phyloP scores from a whole-genome alignment of 345 rosid species.

The Syzygium oleosum region DNA sequence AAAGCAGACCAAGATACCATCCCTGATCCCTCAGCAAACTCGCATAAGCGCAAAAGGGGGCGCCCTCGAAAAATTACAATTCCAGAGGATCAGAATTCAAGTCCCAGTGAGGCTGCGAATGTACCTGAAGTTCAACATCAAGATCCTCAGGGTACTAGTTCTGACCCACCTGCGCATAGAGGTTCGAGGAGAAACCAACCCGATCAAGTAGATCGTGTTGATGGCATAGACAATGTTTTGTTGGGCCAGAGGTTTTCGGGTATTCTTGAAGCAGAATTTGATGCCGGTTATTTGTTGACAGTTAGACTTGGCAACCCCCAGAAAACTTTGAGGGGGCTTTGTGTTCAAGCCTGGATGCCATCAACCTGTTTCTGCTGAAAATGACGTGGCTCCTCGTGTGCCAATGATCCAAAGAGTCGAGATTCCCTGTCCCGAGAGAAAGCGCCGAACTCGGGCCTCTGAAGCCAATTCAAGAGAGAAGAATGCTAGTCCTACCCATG shows the following conservation, averaged over 20 bases:
- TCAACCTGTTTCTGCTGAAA: slow-evolving; percentile 48
- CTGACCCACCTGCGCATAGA: slow-evolving; percentile 9
- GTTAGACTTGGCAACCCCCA: slow-evolving; percentile 58
- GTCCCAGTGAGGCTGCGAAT: background rate
- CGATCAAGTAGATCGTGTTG: background rate
- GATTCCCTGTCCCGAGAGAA: slow-evolving; percentile 30
- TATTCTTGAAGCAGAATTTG: slow-evolving; percentile 60
- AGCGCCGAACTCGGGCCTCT: background rate
- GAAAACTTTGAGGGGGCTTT: slow-evolving; percentile 55
- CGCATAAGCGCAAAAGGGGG: slow-evolving; percentile 59
- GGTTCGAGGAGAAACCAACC: background rate
- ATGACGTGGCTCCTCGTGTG: slow-evolving; percentile 66
- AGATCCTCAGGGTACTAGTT: slow-evolving; percentile 14
- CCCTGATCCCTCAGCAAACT: slow-evolving; percentile 27
- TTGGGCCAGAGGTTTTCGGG: slow-evolving; percentile 72
- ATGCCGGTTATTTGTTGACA: slow-evolving; percentile 74
- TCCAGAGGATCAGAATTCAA: background rate
- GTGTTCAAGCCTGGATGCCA: slow-evolving; percentile 70
- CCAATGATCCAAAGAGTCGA: slow-evolving; percentile 52
- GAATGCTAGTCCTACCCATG: background rate
- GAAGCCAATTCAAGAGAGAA: background rate
- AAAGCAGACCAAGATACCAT: slow-evolving; percentile 32
- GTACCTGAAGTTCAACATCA: slow-evolving; percentile 11
- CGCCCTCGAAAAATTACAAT: slow-evolving; percentile 61
- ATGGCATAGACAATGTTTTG: slow-evolving; percentile 13